Conservation (phyloP, 306 rosid species). For the Citrullus amarus region DNA sequence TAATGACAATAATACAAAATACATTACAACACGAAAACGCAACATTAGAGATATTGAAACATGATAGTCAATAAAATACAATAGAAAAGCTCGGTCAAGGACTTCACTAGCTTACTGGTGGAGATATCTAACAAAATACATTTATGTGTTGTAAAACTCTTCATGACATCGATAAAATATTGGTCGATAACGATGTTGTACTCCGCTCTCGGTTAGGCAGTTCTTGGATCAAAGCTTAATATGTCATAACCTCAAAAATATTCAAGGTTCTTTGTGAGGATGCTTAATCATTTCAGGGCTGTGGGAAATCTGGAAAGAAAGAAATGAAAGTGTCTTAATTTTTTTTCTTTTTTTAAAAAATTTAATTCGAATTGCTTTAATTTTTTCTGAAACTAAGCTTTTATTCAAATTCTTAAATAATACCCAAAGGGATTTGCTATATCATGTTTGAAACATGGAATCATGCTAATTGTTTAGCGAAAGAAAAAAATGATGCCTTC, state of each 20-base stretch:
- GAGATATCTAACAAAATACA: background rate
- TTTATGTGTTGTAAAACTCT: background rate
- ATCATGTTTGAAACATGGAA: background rate
- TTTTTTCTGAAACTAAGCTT: no score
- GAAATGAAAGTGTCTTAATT: no score
- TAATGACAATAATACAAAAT: no score
- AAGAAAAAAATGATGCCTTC: constrained; percentile 1
- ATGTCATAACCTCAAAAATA: background rate
- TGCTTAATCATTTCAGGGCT: background rate
- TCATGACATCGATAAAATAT: background rate
- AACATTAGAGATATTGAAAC: no score
- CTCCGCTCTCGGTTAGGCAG: background rate
- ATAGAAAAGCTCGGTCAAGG: background rate
- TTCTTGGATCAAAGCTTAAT: background rate
- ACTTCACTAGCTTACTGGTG: no score
- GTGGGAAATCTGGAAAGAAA: background rate
- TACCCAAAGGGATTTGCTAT: background rate
- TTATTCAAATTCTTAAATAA: background rate
- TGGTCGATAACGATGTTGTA: background rate
- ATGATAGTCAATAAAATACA: no score
- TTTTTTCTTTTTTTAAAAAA: no score
- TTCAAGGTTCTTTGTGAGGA: background rate
- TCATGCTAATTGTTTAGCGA: background rate
- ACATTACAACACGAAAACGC: no score
- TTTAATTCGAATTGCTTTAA: no score